Conservation (phyloP, 2,329 filamentous ascomycete genomes). For the Sporothrix brunneoviolacea region DNA sequence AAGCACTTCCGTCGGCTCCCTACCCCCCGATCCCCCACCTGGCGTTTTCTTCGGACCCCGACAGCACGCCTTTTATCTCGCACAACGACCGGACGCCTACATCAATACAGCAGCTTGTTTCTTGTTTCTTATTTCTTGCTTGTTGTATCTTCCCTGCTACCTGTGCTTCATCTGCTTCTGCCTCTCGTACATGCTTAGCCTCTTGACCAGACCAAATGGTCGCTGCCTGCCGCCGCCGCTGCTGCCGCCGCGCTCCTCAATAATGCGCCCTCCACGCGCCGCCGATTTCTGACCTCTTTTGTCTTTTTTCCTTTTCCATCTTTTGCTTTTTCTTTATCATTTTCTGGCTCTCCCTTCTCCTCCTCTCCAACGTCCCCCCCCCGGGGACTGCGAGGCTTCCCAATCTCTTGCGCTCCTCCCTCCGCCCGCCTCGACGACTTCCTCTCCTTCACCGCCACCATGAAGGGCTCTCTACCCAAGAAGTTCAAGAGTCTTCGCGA, state of each 20-base stretch:
- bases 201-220: neutral
- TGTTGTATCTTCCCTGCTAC: too few species aligned
- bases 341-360: neutral
- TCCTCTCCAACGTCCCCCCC: neutral
- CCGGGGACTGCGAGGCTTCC: neutral
- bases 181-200: neutral
- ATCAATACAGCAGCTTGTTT: too few species aligned
- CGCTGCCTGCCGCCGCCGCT: neutral
- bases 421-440: neutral
- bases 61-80: too few species aligned
- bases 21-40: too few species aligned
- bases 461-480: conserved; percentile 49
- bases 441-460: conserved; percentile 27
- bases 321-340: neutral
- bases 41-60: too few species aligned
- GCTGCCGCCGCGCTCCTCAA: neutral
- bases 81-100: too few species aligned
- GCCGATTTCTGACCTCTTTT: neutral
- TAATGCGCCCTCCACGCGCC: conserved; percentile 1
- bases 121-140: too few species aligned
- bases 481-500: conserved; percentile 67
- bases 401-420: neutral
- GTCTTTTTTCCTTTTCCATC: neutral
- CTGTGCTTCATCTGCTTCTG: too few species aligned
- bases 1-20: too few species aligned